A percentile compares a stretch with the other conserved stretches of the same genome.
Evolutionary conservation across 495 filamentous ascomycete species (phyloP).

Genomic region (Aspergillus asperescens): DNA sequence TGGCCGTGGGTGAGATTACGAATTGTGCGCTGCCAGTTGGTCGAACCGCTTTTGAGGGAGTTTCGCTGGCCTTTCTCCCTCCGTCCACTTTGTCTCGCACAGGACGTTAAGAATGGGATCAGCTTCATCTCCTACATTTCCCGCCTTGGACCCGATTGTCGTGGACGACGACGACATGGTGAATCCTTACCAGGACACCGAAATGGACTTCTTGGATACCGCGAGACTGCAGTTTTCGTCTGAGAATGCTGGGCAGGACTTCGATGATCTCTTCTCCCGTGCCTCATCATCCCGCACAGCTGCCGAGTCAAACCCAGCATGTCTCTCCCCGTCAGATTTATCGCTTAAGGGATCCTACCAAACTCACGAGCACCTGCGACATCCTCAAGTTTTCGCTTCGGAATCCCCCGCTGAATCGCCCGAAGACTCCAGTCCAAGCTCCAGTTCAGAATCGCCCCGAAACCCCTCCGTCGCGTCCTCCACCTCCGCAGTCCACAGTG

Average conservation of each 20-base stretch:
- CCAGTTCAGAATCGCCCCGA: constrained; percentile 41
- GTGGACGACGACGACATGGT: constrained; percentile 47
- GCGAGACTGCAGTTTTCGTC: constrained; percentile 34
- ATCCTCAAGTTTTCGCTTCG: constrained; percentile 29
- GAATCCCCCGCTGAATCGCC: constrained; percentile 43
- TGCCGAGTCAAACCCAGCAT: constrained; percentile 27
- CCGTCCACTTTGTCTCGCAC: constrained; percentile 2
- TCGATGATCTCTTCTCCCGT: constrained; percentile 41
- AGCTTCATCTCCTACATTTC: constrained; percentile 38
- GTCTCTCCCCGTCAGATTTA: constrained; percentile 27
- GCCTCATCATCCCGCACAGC: constrained; percentile 28
- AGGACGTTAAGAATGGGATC: constrained; percentile 38
- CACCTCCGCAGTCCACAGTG: constrained; percentile 38
- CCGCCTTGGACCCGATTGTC: constrained; percentile 42
- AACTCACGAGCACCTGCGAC: constrained; percentile 34
- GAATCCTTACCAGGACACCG: constrained; percentile 35
- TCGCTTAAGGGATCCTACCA: constrained; percentile 30
- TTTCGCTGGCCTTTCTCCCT: constrained; percentile 9
- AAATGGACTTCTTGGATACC: constrained; percentile 43
- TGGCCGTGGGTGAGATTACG: not conserved
- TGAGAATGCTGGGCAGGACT: constrained; percentile 37
- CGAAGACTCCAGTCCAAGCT: constrained; percentile 41
- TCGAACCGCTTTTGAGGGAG: constrained; percentile 8
- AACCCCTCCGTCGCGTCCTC: constrained; percentile 38
- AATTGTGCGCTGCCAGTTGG: not conserved